phyloP scores from a whole-genome alignment of 352 stramenopile genomes.

The Globisporangium heterothallicum region DNA sequence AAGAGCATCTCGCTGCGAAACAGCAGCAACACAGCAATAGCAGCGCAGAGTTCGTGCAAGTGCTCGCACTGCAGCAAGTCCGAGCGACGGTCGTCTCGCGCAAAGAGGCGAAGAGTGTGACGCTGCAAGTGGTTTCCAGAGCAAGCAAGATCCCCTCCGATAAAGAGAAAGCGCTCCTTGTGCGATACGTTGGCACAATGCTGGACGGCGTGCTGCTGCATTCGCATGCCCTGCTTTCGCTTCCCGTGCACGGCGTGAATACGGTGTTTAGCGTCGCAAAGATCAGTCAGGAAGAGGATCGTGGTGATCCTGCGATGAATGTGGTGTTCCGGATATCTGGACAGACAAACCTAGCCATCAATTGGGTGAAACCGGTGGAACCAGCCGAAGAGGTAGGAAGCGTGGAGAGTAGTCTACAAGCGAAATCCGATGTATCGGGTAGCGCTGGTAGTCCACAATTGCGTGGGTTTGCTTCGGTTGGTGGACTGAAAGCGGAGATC shows the following conservation, averaged over 20 bases:
- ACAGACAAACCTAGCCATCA: constrained; percentile 1
- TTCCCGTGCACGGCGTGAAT: constrained; percentile 53
- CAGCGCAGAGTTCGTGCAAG: constrained; percentile 20
- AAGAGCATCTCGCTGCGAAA: constrained; percentile 26
- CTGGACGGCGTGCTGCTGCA: constrained; percentile 63
- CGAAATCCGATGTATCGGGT: neutral
- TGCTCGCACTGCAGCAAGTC: constrained; percentile 19
- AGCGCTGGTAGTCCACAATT: constrained; percentile 7
- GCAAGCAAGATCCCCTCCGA: constrained; percentile 33
- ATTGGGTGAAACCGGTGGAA: neutral
- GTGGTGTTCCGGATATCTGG: constrained; percentile 5
- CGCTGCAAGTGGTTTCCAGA: constrained; percentile 34
- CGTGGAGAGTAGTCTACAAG: neutral
- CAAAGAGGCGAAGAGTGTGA: constrained; percentile 20
- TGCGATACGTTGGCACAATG: constrained; percentile 55
- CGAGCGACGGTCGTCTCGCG: constrained; percentile 4
- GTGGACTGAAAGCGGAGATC: constrained; percentile 92
- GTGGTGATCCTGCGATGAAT: neutral
- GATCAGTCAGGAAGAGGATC: constrained; percentile 14
- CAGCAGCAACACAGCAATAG: constrained; percentile 3
- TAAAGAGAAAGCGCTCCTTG: constrained; percentile 49
- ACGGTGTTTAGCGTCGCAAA: constrained; percentile 44
- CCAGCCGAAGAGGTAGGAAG: neutral
- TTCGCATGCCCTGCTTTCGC: constrained; percentile 36
- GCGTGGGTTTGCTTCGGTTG: constrained; percentile 68